phyloP scores from a whole-genome alignment of 345 rosid genomes.

The Salix arbutifolia region DNA sequence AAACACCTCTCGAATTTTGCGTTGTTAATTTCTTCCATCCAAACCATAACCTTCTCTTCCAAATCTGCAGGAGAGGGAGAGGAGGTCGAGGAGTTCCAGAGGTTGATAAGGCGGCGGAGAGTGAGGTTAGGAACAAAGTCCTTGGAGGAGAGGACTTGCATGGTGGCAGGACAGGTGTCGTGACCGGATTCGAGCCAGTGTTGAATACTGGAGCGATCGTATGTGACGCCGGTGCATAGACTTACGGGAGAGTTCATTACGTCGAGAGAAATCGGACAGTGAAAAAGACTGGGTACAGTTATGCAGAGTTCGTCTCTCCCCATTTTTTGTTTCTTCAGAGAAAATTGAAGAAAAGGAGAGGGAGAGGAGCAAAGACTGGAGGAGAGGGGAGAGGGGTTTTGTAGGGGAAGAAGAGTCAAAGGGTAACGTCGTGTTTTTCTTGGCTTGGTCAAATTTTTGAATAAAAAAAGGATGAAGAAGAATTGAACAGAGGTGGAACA shows the following conservation, averaged over 20 bases:
- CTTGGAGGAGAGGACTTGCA: conserved; percentile 26
- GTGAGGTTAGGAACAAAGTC: conserved; percentile 28
- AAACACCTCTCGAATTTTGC: conserved; percentile 1
- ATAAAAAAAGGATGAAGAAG: background rate
- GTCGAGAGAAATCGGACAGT: conserved; percentile 27
- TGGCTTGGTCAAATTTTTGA: conserved; percentile 16
- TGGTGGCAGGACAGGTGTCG: conserved; percentile 32
- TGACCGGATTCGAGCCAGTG: conserved; percentile 29
- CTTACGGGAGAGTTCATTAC: conserved; percentile 29
- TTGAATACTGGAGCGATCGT: conserved; percentile 31
- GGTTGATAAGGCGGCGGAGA: conserved; percentile 23
- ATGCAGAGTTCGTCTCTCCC: conserved; percentile 26
- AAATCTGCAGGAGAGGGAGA: background rate
- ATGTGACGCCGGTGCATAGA: conserved; percentile 29
- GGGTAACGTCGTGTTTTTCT: conserved; percentile 19
- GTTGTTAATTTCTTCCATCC: conserved; percentile 12
- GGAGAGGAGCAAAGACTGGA: background rate
- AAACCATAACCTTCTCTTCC: conserved; percentile 6
- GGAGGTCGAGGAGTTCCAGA: conserved; percentile 10
- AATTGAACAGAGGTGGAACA: background rate
- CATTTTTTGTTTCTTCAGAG: conserved; percentile 5
- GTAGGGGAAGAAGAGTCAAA: conserved; percentile 19
- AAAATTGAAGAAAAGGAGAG: conserved; percentile 3
- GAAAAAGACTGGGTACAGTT: conserved; percentile 20
- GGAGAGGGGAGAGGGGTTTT: background rate